Base-by-base conservation (phyloP, 768 basidiomycete species). In the Lentinula edodes region DNA sequence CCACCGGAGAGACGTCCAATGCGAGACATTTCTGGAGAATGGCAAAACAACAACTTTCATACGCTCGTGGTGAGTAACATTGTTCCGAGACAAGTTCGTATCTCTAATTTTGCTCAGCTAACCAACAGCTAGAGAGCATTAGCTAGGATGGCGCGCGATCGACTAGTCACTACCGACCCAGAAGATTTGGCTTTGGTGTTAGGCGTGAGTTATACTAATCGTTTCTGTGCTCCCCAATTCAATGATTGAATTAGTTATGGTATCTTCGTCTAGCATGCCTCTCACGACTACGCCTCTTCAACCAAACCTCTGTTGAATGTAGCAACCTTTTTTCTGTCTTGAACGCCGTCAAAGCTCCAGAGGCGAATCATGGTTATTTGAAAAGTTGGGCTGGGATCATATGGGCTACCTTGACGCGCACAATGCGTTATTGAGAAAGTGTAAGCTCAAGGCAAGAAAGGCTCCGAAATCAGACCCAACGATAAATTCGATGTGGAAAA, bases 111-210 rank as follows among this genome's bases (percentile, higher is more conserved):
- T 60, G 18, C 48, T 39, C 59, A 93, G 91, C 91, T 91, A 88
- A 86, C 89, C 43, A 93, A 94, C 67, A 91, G 88, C 69, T 94
- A 91, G 92, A 80, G 92, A 58, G 84, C 91, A 1, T 68, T 93
- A 59, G 91, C 91, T n/a, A 81, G 77, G 64, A 91, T 92, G 89
- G 90, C 91, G 36, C 82, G 88, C 68, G 92, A 93, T 70, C 79
- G 85, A 36, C 82, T 93, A 58, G 85, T 93, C 20, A 77, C 80
- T 16, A 77, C 88, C 54, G 80, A 89, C 65, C 89, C 91, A 0
- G 85, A 85, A 6, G 88, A 92, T 61, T 65, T 91, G 52, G 69
- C 70, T 8, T 77, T 82, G 62, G 81, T 93, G 61, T 77, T 93
- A 35, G 84, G 83, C 51, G 91, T 91, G 72, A 77, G 89, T 73